These are phyloP conservation scores for Stentor coeruleus DNA, from an alignment of 73 alveolate species.

Conservation along the genomic window DNA sequence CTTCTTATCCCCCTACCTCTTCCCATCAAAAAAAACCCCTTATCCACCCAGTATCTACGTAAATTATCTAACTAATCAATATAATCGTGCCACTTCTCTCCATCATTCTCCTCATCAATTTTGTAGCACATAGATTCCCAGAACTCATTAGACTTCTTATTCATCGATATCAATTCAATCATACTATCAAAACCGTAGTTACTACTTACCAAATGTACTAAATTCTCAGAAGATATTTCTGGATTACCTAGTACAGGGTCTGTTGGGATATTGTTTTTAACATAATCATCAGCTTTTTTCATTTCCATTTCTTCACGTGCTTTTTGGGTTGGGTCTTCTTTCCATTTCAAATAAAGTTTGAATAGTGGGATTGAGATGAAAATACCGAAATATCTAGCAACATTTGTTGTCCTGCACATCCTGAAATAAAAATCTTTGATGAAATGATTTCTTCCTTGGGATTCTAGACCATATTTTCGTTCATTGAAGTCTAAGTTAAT, in stretches of 20 bases:
- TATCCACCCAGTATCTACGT: too few species aligned
- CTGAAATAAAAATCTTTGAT: constrained; percentile 27
- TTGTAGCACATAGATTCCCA: constrained; percentile 28
- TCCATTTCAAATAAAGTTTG: neutral
- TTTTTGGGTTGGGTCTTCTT: constrained; percentile 17
- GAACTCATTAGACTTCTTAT: constrained; percentile 25
- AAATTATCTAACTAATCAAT: constrained; percentile 22
- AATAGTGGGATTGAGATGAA: neutral
- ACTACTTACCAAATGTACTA: constrained; percentile 15
- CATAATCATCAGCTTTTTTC: constrained; percentile 25
- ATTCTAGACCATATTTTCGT: constrained; percentile 26
- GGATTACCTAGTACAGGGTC: constrained; percentile 31
- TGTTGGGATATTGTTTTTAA: constrained; percentile 21
- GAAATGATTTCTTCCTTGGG: constrained; percentile 19
- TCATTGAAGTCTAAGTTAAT: constrained; percentile 23
- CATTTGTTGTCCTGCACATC: constrained; percentile 15
- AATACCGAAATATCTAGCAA: constrained; percentile 26
- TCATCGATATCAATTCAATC: constrained; percentile 21
- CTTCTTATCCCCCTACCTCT: too few species aligned
- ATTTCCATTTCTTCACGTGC: neutral
- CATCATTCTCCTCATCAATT: constrained; percentile 27
- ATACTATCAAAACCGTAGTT: constrained; percentile 25
- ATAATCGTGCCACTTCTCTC: constrained; percentile 27
- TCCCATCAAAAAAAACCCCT: too few species aligned
- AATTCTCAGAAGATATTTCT: neutral